Conservation (phyloP, 208 protist genomes). For the Crithidia sp. region DNA sequence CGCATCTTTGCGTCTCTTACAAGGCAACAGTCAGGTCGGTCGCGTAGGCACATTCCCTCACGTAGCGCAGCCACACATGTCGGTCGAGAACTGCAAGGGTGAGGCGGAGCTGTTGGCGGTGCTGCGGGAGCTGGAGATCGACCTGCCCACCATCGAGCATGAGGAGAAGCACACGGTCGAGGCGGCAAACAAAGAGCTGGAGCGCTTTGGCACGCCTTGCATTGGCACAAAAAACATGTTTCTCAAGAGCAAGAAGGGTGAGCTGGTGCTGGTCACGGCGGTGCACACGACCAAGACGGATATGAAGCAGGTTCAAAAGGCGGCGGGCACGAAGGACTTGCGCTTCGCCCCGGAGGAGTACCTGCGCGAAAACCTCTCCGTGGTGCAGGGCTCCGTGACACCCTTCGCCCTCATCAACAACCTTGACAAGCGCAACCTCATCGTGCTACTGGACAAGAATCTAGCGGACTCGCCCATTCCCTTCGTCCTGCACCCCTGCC, state of each 20-base stretch:
- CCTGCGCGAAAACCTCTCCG: conserved; percentile 69
- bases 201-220: conserved; percentile 15
- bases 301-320: conserved; percentile 79
- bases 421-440: conserved; percentile 62
- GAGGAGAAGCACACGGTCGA: conserved; percentile 82
- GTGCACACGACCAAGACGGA: conserved; percentile 71
- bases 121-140: conserved; percentile 44
- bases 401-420: conserved; percentile 89
- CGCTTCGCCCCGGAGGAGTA: conserved; percentile 81
- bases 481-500: conserved; percentile 79
- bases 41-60: neutral
- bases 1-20: too few relatives aligned
- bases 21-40: too few relatives aligned
- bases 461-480: conserved; percentile 41
- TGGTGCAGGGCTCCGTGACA: conserved; percentile 81
- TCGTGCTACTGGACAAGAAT: conserved; percentile 77
- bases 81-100: conserved; percentile 52
- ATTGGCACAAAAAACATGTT: conserved; percentile 88
- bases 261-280: conserved; percentile 83
- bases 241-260: conserved; percentile 91
- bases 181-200: conserved; percentile 38
- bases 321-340: conserved; percentile 69
- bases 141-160: conserved; percentile 72
- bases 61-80: conserved; percentile 32
- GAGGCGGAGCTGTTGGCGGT: conserved; percentile 60